Evolutionary conservation across 2,329 filamentous ascomycete genomes (phyloP).

Genomic region (Exophiala spinifera): DNA sequence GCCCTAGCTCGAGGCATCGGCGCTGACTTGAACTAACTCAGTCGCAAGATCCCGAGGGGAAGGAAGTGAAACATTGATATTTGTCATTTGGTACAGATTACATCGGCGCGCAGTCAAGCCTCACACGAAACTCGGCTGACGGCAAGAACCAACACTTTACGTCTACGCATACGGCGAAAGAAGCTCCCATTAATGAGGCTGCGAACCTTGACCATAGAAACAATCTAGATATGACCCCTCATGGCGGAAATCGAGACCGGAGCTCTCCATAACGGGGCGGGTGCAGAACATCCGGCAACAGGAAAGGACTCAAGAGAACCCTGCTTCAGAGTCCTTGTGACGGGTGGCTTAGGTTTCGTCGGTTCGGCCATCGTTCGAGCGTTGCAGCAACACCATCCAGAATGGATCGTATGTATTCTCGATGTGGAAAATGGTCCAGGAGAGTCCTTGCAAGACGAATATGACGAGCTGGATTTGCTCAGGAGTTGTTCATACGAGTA

Average conservation of each 20-base stretch:
- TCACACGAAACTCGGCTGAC: too few relatives aligned
- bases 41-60: too few relatives aligned
- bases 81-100: too few relatives aligned
- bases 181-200: too few relatives aligned
- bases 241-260: background rate
- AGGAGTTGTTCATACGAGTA: conserved; percentile 13
- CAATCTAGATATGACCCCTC: background rate
- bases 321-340: conserved; percentile 33
- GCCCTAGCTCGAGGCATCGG: too few relatives aligned
- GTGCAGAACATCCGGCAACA: background rate
- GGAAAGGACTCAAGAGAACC: background rate
- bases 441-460: background rate
- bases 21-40: too few relatives aligned
- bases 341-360: conserved; percentile 41
- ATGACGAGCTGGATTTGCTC: conserved; percentile 11
- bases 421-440: conserved; percentile 31
- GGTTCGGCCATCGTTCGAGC: conserved; percentile 39
- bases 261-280: background rate
- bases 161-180: too few relatives aligned
- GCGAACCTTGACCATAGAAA: too few relatives aligned
- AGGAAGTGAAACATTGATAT: too few relatives aligned
- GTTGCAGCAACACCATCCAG: conserved; percentile 37
- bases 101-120: too few relatives aligned
- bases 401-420: conserved; percentile 38
- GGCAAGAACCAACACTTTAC: too few relatives aligned